These are phyloP conservation scores for Carex pumila DNA, from an alignment of 176 grass and related monocot species.

Conservation along the genomic window DNA sequence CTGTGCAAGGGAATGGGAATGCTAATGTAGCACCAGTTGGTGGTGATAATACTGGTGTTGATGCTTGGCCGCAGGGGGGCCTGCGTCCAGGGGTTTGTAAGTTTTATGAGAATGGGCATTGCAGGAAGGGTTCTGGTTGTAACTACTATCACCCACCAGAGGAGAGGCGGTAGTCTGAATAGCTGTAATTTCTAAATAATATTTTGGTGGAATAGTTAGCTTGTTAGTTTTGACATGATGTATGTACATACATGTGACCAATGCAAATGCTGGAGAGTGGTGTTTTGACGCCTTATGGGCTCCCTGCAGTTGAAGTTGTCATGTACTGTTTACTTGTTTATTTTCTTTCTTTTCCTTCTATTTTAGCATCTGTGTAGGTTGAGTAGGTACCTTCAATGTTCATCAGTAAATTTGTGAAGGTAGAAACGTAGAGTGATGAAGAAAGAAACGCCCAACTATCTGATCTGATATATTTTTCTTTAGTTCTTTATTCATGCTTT, in stretches of 20 bases:
- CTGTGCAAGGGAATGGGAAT: conserved; percentile 35
- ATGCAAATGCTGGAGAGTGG: background rate
- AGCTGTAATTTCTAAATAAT: conserved; percentile 13
- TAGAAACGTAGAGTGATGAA: background rate
- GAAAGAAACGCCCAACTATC: background rate
- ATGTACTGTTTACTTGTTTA: background rate
- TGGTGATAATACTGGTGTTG: conserved; percentile 29
- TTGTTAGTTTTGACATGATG: conserved; percentile 2
- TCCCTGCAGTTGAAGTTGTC: background rate
- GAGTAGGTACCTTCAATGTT: background rate
- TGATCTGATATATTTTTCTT: background rate
- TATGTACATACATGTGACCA: conserved; percentile 20
- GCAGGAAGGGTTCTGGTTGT: conserved; percentile 29
- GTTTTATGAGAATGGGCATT: conserved; percentile 25
- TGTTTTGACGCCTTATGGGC: background rate
- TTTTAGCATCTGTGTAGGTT: background rate
- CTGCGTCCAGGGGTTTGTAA: conserved; percentile 21
- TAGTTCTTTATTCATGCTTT: background rate
- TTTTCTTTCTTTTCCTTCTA: background rate
- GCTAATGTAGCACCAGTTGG: conserved; percentile 30
- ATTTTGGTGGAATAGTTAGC: conserved; percentile 3
- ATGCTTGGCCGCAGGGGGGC: conserved; percentile 22
- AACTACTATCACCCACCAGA: conserved; percentile 28
- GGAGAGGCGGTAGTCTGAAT: background rate
- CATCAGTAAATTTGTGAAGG: background rate